Conservation (phyloP, 2,329 filamentous ascomycete species). For the Hymenoscyphus repandus region DNA sequence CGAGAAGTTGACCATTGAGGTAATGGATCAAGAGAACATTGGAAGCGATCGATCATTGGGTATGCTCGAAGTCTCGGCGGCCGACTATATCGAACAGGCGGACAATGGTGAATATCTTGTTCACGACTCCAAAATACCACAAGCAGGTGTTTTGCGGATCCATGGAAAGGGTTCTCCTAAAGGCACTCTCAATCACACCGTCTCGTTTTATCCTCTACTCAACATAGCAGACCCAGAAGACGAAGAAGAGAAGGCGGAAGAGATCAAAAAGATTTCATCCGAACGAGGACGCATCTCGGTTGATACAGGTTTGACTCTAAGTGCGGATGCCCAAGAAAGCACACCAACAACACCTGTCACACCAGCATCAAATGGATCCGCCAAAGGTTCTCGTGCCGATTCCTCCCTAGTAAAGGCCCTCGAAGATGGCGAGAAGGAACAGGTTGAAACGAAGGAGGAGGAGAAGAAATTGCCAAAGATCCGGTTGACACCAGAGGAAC, state of each 20-base stretch:
- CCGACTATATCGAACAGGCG: slow-evolving; percentile 73
- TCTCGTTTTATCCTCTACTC: slow-evolving; percentile 84
- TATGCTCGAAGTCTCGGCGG: slow-evolving; percentile 67
- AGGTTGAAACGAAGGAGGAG: slow-evolving; percentile 38
- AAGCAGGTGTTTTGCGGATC: slow-evolving; percentile 64
- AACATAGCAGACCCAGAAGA: slow-evolving; percentile 87
- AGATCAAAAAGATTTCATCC: slow-evolving; percentile 16
- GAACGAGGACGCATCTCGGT: slow-evolving; percentile 24
- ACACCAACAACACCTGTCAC: slow-evolving; percentile 37
- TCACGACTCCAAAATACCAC: slow-evolving; percentile 67
- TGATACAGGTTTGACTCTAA: slow-evolving; percentile 18
- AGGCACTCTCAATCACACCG: slow-evolving; percentile 75
- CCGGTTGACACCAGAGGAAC: slow-evolving; percentile 70
- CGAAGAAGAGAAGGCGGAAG: slow-evolving; percentile 50
- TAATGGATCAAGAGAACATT: slow-evolving; percentile 94
- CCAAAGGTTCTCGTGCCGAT: slow-evolving; percentile 17
- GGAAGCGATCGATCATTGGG: slow-evolving; percentile 88
- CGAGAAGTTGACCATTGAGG: slow-evolving; percentile 82
- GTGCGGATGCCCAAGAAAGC: slow-evolving; percentile 15
- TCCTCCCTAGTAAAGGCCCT: slow-evolving; percentile 24
- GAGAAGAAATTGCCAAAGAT: slow-evolving; percentile 66
- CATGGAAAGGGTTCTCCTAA: slow-evolving; percentile 70
- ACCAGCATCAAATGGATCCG: slow-evolving; percentile 37
- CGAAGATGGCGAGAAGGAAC: slow-evolving; percentile 32
- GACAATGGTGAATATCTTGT: slow-evolving; percentile 77